Base-by-base conservation (phyloP, 768 basidiomycete species). In the Royoungia palumana region DNA sequence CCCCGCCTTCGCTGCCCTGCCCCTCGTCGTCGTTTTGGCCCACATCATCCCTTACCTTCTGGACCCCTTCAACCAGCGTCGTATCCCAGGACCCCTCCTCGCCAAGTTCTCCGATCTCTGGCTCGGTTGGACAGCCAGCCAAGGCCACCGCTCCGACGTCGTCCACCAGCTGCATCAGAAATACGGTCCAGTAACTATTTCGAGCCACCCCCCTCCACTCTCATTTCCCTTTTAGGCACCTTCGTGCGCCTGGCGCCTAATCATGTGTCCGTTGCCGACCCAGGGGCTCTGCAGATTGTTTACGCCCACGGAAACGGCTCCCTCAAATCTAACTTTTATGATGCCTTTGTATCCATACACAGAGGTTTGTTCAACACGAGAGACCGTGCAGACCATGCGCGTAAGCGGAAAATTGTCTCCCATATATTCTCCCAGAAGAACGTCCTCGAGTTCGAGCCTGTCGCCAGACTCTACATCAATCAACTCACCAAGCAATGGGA, bases 381-480 rank as follows among this genome's bases (percentile, higher is more conserved):
- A 38, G 80, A 87, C 60, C 81, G 89, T 27, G 62, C 68, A 6
- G 87, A 91, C 49, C 92, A 95, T 63, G 77, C 88, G 6, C 82
- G 92, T 36, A 95, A 94, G 70, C 83, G 91, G 71, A 95, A 95
- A 71, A 89, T 96, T 51, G 80, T 95, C 39, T 85, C 89, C 1
- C 82, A 89, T 61, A 85, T 90, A 58, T 89, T 89, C 69, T 84
- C 85, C 1, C 85, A 87, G 62, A 93, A 93, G 72, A 88, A 69
- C 46, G 89, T 95, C 5, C 64, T 89, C 50, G 87, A 90, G 57
- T 94, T 95, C 51, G 90, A 94, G 64, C 87, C 89, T 0, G 80
- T 89, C 51, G 79, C 92, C 46, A 72, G 79, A 5, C 59, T 72
- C 1, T 81, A 87, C 57, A 76, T 92, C 17, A 65, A 61, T 1